These are phyloP conservation scores for Annona cherimola DNA, from an alignment of 164 flowering plant species.

Conservation along the genomic window DNA sequence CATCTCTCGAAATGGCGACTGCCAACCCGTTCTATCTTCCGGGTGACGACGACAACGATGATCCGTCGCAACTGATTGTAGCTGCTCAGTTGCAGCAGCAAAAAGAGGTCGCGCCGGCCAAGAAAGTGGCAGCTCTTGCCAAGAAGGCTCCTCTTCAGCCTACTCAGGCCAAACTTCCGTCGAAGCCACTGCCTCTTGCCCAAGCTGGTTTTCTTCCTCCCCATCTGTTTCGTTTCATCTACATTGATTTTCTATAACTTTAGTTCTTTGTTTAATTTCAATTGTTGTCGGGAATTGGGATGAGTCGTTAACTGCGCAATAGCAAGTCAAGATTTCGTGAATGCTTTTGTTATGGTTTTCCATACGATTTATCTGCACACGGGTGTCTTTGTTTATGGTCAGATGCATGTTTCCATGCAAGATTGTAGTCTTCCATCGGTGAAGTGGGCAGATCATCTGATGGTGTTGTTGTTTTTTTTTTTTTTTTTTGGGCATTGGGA, in stretches of 20 bases:
- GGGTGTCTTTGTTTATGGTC: too few relatives aligned
- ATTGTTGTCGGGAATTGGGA: background rate
- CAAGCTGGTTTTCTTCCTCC: conserved; percentile 50
- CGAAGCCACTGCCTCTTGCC: conserved; percentile 74
- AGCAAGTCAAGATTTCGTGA: too few relatives aligned
- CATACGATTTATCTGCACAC: too few relatives aligned
- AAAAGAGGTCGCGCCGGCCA: conserved; percentile 23
- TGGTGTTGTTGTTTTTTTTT: too few relatives aligned
- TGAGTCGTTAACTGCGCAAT: too few relatives aligned
- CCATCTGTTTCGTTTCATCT: background rate
- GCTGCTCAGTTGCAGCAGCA: conserved; percentile 29
- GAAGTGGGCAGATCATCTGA: too few relatives aligned
- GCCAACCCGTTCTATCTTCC: conserved; percentile 62
- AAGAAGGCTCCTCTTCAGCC: conserved; percentile 17
- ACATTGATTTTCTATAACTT: background rate
- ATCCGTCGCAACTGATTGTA: conserved; percentile 57
- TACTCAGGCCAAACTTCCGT: conserved; percentile 32
- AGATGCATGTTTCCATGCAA: too few relatives aligned
- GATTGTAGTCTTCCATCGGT: too few relatives aligned
- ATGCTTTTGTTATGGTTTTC: too few relatives aligned
- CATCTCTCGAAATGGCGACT: conserved; percentile 19
- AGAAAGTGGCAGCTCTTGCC: conserved; percentile 31
- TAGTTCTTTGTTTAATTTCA: background rate
- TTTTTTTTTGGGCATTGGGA: too few relatives aligned
- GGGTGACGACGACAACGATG: conserved; percentile 71